phyloP scores from a whole-genome alignment of 2,329 filamentous ascomycete species.

The Amphichorda felina region DNA sequence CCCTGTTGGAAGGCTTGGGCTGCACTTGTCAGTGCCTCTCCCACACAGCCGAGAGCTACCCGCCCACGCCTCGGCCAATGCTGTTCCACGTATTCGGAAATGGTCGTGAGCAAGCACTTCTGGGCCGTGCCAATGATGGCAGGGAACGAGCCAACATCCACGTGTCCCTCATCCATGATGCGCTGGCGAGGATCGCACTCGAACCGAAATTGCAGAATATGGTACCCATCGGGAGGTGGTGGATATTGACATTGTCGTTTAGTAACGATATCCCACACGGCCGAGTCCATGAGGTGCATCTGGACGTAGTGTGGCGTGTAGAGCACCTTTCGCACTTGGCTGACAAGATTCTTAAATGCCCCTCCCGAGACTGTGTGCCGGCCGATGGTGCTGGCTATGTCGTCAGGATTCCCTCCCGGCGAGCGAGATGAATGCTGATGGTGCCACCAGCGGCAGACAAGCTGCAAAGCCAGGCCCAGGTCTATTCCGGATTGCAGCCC shows the following conservation, averaged over 20 bases:
- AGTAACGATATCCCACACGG: conserved; percentile 21
- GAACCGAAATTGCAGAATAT: conserved; percentile 21
- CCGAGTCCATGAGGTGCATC: conserved; percentile 23
- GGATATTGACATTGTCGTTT: conserved; percentile 15
- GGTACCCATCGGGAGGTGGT: conserved; percentile 20
- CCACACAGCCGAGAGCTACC: conserved; percentile 16
- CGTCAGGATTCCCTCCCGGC: conserved; percentile 9
- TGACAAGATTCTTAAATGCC: conserved; percentile 16
- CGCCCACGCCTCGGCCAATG: conserved; percentile 20
- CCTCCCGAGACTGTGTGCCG: conserved; percentile 7
- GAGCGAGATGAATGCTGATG: conserved; percentile 20
- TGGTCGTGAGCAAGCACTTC: conserved; percentile 18
- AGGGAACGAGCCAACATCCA: conserved; percentile 16
- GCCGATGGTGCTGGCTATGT: conserved; percentile 5
- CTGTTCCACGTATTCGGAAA: conserved; percentile 17
- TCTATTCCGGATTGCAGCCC: conserved; percentile 15
- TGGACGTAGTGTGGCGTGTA: conserved; percentile 22
- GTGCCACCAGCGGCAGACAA: conserved; percentile 22
- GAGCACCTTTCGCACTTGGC: conserved; percentile 14
- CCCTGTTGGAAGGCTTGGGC: conserved; percentile 9
- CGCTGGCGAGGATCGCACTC: conserved; percentile 16
- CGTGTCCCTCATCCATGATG: conserved; percentile 11
- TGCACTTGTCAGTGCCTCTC: conserved; percentile 18
- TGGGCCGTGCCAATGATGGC: conserved; percentile 21
- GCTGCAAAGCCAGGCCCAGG: conserved; percentile 19